Evolutionary conservation across 805 yeast species (phyloP), one percentile per base, ranked within the genome.

Genomic region (Brettanomyces bruxellensis): DNA sequence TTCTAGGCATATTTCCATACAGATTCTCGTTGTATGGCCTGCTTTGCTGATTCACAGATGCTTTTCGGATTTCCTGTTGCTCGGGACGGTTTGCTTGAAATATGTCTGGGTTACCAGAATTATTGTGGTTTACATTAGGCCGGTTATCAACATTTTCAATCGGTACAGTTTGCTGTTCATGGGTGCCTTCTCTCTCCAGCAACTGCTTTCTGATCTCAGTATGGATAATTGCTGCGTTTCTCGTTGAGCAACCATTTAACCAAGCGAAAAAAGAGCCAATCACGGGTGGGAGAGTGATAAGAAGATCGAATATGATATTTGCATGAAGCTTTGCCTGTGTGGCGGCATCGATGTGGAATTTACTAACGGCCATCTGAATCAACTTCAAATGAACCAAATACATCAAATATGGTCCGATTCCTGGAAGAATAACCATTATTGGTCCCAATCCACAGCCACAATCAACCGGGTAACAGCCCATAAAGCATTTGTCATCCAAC

Each of bases 201-300:
- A 58, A 47, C 43, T 43, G 46, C 40, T 55, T 60, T 2, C 53
- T 46, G 1, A 55, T 54, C 24, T 53, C 44, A 0, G 72, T 76
- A 59, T 86, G 88, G 7, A 89, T 72, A 55, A 87, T 57, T 0
- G 91, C 90, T 0, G 96, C 95, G 61, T 91, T 90, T 56, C 96
- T 70, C 0, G 96, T 86, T 6, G 95, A 86, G 59, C 96, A 86
- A 2, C 81, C 86, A 58, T 87, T 78, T 61, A 90, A 49, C 91
- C 95, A 90, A 11, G 86, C 68, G 46, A 89, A 75, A 35, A 89
- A 65, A 3, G 81, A 70, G 1, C 98, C 98, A 34, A 91, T 61
- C 4, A 89, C 53, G 0, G 98, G 98, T 0, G 91, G 82, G 34
- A 91, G 67, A 2, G 90, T 73, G 36, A 90, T 78, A 37, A 85